Evolutionary conservation across 768 basidiomycete genomes (phyloP).

Genomic region (Russula dissimulans): DNA sequence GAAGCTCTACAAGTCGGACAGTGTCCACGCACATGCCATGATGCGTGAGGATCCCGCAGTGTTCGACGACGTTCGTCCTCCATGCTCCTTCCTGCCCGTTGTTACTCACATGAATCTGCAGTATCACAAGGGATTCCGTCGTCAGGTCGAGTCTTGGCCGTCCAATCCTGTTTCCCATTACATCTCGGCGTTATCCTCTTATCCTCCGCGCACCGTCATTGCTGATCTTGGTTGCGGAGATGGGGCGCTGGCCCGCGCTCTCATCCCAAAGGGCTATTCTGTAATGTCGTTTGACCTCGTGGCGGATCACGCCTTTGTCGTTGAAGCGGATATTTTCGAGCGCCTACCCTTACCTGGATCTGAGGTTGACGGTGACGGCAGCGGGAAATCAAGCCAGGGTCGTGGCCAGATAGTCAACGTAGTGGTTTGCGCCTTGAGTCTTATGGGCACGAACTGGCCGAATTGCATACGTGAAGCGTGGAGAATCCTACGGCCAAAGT

Average conservation of each 20-base stretch:
- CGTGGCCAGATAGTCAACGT: slow-evolving; percentile 81
- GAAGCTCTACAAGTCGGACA: slow-evolving; percentile 79
- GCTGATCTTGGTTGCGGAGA: slow-evolving; percentile 96
- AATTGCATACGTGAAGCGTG: slow-evolving; percentile 81
- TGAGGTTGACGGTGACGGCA: slow-evolving; percentile 32
- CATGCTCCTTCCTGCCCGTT: not conserved
- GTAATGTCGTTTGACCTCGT: slow-evolving; percentile 78
- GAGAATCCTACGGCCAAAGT: slow-evolving; percentile 81
- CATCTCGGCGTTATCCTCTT: slow-evolving; percentile 51
- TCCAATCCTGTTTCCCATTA: slow-evolving; percentile 87
- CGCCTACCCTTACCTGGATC: slow-evolving; percentile 81
- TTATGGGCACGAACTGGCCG: slow-evolving; percentile 99
- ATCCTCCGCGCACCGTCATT: slow-evolving; percentile 61
- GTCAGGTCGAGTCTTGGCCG: slow-evolving; percentile 90
- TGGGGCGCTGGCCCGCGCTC: slow-evolving; percentile 69
- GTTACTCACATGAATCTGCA: slow-evolving; percentile 27
- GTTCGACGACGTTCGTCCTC: slow-evolving; percentile 63
- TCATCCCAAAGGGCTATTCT: slow-evolving; percentile 57
- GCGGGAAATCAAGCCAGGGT: slow-evolving; percentile 31
- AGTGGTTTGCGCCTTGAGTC: slow-evolving; percentile 85
- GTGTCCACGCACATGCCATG: slow-evolving; percentile 63
- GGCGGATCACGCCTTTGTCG: slow-evolving; percentile 63
- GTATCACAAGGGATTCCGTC: slow-evolving; percentile 91
- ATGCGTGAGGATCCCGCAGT: slow-evolving; percentile 76
- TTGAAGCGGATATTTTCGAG: slow-evolving; percentile 84